Evolutionary conservation across 2,329 filamentous ascomycete genomes (phyloP).

Genomic region (Apiospora pterosperma): DNA sequence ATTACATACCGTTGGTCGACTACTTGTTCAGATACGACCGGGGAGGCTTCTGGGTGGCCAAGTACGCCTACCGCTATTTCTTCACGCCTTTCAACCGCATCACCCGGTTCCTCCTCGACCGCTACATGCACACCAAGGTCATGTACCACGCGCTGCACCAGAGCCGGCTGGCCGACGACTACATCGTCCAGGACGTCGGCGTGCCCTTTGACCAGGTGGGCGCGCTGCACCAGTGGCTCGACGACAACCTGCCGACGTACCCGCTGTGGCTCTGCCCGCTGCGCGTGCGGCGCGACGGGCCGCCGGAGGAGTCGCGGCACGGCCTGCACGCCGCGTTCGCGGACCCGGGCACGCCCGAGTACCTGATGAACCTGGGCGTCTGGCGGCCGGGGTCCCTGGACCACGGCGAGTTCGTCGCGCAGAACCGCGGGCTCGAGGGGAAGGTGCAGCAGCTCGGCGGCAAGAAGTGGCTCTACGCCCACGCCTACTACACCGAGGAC

Average conservation of each 20-base stretch:
- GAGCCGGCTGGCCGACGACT: conserved; percentile 55
- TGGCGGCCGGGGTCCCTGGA: conserved; percentile 50
- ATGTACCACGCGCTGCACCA: conserved; percentile 65
- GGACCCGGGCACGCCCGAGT: conserved; percentile 30
- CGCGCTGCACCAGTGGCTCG: conserved; percentile 46
- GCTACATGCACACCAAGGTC: conserved; percentile 59
- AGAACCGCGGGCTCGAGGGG: conserved; percentile 59
- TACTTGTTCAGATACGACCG: conserved; percentile 72
- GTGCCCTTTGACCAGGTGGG: conserved; percentile 40
- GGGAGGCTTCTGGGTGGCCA: conserved; percentile 65
- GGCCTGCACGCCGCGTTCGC: conserved; percentile 47
- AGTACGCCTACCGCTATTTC: conserved; percentile 63
- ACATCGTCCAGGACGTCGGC: conserved; percentile 64
- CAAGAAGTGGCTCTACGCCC: conserved; percentile 69
- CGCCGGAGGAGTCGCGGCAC: conserved; percentile 33
- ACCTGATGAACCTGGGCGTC: conserved; percentile 59
- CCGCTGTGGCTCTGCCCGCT: conserved; percentile 57
- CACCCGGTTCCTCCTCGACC: conserved; percentile 59
- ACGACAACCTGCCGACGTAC: conserved; percentile 43
- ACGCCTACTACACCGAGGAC: conserved; percentile 63
- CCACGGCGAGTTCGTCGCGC: conserved; percentile 43
- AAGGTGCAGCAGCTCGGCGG: conserved; percentile 57
- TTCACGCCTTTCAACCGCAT: conserved; percentile 60
- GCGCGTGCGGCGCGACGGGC: conserved; percentile 37
- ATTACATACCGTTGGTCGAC: conserved; percentile 59